Base-by-base conservation (phyloP, 2,329 filamentous ascomycete genomes). In the Escovopsis sp. region DNA sequence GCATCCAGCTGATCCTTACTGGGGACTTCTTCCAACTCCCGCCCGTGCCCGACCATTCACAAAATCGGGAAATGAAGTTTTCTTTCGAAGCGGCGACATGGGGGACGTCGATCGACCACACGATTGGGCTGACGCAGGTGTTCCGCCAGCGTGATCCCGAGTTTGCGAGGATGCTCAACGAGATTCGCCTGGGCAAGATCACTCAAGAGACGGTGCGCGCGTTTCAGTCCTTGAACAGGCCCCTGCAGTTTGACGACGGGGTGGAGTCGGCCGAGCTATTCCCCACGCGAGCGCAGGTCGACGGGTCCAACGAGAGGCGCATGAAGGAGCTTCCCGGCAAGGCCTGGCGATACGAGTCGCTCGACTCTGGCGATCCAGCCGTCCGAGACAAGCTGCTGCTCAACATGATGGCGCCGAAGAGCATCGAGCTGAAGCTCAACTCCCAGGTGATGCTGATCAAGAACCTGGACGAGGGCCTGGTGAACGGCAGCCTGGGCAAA, bases 401-500 rank as follows among this genome's bases (percentile, higher is more conserved):
- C 6, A 94, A 89, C 55, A 94, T 93, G 76, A 95, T 98, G 84
- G 88, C 91, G 0, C 88, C 91, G 0, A 81, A 82, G 52, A 57
- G 63, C 0, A 75, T 98, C 18, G 77, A 83, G 32, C 65, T 98
- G 28, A 96, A 95, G 60, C 81, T 91, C 48, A 85, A 87, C 9
- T 85, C 91, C 0, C 93, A 98, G 58, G 93, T 98, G 37, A 98
- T 98, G 91, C 69, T 98, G n/a, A 95, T 98, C 69, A 98, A 98
- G 62, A 98, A 98, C 53, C 81, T 96, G 64, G 91, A 98, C 55
- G 86, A 94, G 34, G 80, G 77, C 0, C 72, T 98, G 0, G 91
- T 96, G 51, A 98, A 98, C 56, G 91, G 91, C 4, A 94, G 89
- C 0, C 70, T 98, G 9, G 91, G 91, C 23, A 88, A 83, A 47